Conservation (phyloP, 129 eudicot genomes). For the Lactuca sativa region DNA sequence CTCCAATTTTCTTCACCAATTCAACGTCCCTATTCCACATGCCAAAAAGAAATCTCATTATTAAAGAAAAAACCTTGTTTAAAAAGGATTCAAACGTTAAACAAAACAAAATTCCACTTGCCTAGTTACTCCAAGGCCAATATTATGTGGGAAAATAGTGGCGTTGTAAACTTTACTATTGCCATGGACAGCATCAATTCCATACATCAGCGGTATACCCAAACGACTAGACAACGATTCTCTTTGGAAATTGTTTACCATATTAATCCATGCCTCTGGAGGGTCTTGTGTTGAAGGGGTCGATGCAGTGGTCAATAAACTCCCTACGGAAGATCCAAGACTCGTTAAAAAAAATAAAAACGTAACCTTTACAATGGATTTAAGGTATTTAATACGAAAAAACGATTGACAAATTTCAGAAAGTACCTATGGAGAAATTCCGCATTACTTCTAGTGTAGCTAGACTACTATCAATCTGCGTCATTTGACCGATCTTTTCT, state of each 20-base stretch:
- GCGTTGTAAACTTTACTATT: no score
- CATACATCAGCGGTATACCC: constrained; percentile 64
- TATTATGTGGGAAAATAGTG: constrained; percentile 53
- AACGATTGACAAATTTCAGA: no score
- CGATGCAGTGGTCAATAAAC: constrained; percentile 61
- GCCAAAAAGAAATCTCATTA: neutral
- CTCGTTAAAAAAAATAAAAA: neutral
- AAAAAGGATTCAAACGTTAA: no score
- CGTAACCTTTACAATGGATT: neutral
- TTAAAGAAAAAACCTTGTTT: neutral
- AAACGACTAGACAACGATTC: constrained; percentile 54
- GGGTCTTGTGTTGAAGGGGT: constrained; percentile 54
- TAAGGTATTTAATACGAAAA: neutral
- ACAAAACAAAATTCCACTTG: neutral
- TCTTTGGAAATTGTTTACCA: constrained; percentile 56
- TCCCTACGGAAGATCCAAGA: constrained; percentile 29
- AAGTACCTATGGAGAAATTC: constrained; percentile 52
- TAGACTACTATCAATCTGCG: constrained; percentile 52
- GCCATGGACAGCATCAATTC: constrained; percentile 17
- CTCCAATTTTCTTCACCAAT: constrained; percentile 70
- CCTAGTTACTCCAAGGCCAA: constrained; percentile 52
- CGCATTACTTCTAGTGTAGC: constrained; percentile 44
- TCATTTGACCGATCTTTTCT: constrained; percentile 78
- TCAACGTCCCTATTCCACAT: constrained; percentile 54
- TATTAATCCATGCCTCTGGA: constrained; percentile 55